Evolutionary conservation across 2,329 filamentous ascomycete species (phyloP).

Genomic region (Chaetomium sp.): DNA sequence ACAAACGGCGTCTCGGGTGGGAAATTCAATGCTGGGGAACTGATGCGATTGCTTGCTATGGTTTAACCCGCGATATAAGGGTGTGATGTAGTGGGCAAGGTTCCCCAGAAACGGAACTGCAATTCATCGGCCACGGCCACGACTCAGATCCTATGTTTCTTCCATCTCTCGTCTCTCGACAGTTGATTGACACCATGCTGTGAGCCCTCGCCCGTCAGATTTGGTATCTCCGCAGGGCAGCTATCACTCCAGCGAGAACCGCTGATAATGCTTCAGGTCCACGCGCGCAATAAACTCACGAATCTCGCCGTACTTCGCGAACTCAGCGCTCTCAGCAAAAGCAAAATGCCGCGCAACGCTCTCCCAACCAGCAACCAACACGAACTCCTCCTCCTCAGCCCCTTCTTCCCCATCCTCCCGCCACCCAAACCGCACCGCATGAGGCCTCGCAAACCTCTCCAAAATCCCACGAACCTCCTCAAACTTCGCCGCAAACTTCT

Average conservation of each 20-base stretch:
- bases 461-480: constrained; percentile 28
- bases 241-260: constrained; percentile 25
- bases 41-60: constrained; percentile 25
- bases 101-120: constrained; percentile 17
- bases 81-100: constrained; percentile 27
- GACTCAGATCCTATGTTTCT: constrained; percentile 4
- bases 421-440: constrained; percentile 36
- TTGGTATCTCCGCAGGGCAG: too few relatives aligned
- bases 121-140: constrained; percentile 20
- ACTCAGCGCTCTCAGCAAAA: constrained; percentile 24
- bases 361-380: constrained; percentile 36
- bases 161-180: too few relatives aligned
- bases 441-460: constrained; percentile 26
- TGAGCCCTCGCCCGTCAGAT: too few relatives aligned
- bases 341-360: constrained; percentile 31
- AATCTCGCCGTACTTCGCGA: constrained; percentile 23
- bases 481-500: constrained; percentile 32
- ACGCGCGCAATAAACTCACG: constrained; percentile 18
- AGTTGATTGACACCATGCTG: neutral
- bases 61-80: constrained; percentile 18
- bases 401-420: constrained; percentile 33
- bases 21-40: constrained; percentile 34
- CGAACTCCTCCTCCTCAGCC: constrained; percentile 32
- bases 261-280: constrained; percentile 30
- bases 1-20: constrained; percentile 46